Conservation (phyloP, 2,329 filamentous ascomycete genomes). For the Chrysosporium queenslandicum region DNA sequence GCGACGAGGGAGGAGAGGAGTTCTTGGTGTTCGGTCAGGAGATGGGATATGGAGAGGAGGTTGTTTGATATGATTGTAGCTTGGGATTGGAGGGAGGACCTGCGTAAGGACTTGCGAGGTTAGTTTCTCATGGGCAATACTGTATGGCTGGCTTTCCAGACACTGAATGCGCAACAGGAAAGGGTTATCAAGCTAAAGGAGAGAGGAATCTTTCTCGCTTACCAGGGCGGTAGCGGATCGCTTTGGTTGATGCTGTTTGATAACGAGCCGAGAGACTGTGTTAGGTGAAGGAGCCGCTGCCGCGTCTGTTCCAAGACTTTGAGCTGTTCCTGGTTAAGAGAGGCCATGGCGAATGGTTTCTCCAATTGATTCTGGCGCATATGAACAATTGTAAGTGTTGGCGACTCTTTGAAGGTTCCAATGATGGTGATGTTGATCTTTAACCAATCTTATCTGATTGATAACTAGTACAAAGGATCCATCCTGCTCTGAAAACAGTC, state of each 20-base stretch:
- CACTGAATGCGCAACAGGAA: too few species aligned
- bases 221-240: constrained; percentile 60
- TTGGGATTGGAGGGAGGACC: constrained; percentile 62
- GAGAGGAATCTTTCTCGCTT: too few species aligned
- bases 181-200: too few species aligned
- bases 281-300: constrained; percentile 57
- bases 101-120: too few species aligned
- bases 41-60: constrained; percentile 55
- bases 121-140: not conserved
- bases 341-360: constrained; percentile 25
- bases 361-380: too few species aligned
- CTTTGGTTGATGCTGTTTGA: constrained; percentile 51
- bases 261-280: constrained; percentile 57
- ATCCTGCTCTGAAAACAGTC: too few species aligned
- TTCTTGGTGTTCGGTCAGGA: constrained; percentile 54
- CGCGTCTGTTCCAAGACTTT: constrained; percentile 63
- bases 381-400: too few species aligned
- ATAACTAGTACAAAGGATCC: too few species aligned
- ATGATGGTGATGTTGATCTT: too few species aligned
- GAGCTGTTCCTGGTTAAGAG: constrained; percentile 34
- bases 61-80: constrained; percentile 61
- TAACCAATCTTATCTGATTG: constrained; percentile 1
- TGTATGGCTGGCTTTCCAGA: too few species aligned
- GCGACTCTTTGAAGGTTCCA: too few species aligned
- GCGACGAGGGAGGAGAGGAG: constrained; percentile 61